Evolutionary conservation across 176 grass and related monocot species (phyloP).

Genomic region (barley (Hordeum vulgare)): MorexV3_pseudomolecules_assembly NC_058524.1:19200072-19200571

Average conservation of each 20-base stretch:
- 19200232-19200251: too few relatives aligned
- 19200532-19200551: not conserved
- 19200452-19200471: not conserved
- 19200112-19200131: too few relatives aligned
- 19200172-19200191: too few relatives aligned
- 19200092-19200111: too few relatives aligned
- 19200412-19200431: not conserved
- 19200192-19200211: too few relatives aligned
- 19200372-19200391: not conserved
- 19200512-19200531: not conserved
- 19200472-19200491: not conserved
- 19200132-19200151: too few relatives aligned
- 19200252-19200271: too few relatives aligned
- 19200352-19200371: not conserved
- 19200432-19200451: not conserved
- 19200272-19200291: too few relatives aligned
- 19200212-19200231: too few relatives aligned
- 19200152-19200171: too few relatives aligned
- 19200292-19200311: too few relatives aligned
- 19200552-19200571: not conserved
- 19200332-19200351: not conserved
- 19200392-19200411: not conserved
- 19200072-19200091: too few relatives aligned
- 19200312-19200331: not conserved
- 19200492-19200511: not conserved